Base-by-base conservation (phyloP, 2,329 filamentous ascomycete genomes). In the Fusarium protoensiforme region DNA sequence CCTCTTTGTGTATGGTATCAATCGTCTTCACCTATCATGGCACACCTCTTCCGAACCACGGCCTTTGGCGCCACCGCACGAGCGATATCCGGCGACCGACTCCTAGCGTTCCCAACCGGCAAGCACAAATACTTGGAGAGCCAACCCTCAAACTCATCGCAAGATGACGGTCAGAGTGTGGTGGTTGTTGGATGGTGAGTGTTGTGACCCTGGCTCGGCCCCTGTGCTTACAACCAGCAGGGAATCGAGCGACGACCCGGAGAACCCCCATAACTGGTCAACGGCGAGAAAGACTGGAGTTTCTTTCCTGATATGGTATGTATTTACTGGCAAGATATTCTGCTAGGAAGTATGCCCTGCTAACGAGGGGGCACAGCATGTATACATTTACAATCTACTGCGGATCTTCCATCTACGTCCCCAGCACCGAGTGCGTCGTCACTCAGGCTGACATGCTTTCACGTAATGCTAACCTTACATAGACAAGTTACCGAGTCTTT, bases 371-470 rank as follows among this genome's bases (percentile, higher is more conserved):
- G 3, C 5, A 29, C 2, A 51, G 46, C 46, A 51, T 51, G 46
- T 51, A 51, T 29, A 51, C 46, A 16, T 51, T 51, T 51, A 51
- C 46, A 51, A 51, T 51, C 46, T 51, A 51, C 24, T 51, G 46
- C 24, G 46, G 46, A 51, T 51, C 46, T 11, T 51, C 46, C 24
- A 51, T 51, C 46, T 51, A 29, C 6, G 46, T 51, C 46, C 46
- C 46, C 6, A 51, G 46, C 46, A 51, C 46, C 46, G 24, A 51
- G 46, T 51, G 16, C 46, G 46, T 29, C 20, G 41, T 24, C 13
- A 24, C 9, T 9, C 16, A 29, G 3, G 10, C 9, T 3, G 16
- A 51, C 16, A 4, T 7, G 8, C 7, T 7, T 13, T n/a, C 6
- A 51, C 3, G 0, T 13, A n/a, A 51, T 29, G 9, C 46, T 51